Conservation (phyloP, 441 rosid species). For the Theobroma grandiflorum region DNA sequence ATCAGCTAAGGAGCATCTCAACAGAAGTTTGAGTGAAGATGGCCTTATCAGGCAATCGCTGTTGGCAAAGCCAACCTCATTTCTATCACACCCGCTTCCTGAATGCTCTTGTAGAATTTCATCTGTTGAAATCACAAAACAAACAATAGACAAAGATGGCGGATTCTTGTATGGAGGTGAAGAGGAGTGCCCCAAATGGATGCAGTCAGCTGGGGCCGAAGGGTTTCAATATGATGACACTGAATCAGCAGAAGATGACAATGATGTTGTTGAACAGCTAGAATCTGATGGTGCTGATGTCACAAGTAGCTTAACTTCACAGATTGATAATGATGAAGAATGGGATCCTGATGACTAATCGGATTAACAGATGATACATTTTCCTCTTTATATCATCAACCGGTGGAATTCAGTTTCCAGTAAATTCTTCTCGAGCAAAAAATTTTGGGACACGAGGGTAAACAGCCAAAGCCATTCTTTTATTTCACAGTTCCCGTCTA, state of each 20-base stretch:
- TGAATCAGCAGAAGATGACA: conserved; percentile 67
- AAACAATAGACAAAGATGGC: conserved; percentile 56
- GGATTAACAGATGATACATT: conserved; percentile 25
- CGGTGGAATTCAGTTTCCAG: conserved; percentile 36
- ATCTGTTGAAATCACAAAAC: conserved; percentile 44
- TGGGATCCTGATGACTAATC: conserved; percentile 93
- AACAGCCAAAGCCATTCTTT: conserved; percentile 40
- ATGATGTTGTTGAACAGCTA: conserved; percentile 57
- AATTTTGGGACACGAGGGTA: conserved; percentile 37
- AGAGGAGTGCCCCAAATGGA: conserved; percentile 94
- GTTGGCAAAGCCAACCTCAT: conserved; percentile 67
- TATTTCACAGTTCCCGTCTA: conserved; percentile 39
- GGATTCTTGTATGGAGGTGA: conserved; percentile 75
- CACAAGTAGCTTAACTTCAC: conserved; percentile 50
- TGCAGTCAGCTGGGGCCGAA: conserved; percentile 56
- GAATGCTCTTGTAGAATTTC: conserved; percentile 94
- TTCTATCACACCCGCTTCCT: conserved; percentile 92
- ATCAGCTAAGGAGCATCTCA: conserved; percentile 75
- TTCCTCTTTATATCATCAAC: conserved; percentile 28
- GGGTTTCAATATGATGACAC: conserved; percentile 49
- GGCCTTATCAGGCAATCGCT: conserved; percentile 81
- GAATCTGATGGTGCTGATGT: conserved; percentile 58
- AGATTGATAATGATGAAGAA: conserved; percentile 79
- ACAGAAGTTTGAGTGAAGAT: conserved; percentile 76
- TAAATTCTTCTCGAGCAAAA: conserved; percentile 41